Conservation (phyloP, 768 basidiomycete genomes). For the Tubosaeta brunneosetosa region DNA sequence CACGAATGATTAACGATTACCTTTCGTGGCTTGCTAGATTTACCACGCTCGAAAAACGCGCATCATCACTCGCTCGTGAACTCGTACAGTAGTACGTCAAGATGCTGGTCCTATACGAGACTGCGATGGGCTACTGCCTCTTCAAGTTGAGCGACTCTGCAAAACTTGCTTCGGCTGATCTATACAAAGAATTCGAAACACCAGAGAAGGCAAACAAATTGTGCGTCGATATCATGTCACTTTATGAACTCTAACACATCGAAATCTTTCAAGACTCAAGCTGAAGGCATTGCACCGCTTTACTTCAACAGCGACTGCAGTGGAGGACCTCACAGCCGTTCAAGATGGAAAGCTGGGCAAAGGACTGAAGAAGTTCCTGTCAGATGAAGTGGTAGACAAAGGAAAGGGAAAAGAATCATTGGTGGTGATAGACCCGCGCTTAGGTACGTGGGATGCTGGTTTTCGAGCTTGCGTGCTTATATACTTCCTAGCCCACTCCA, state of each 20-base stretch:
- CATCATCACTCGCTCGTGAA: neutral
- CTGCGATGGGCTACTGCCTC: constrained; percentile 93
- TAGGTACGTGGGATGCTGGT: constrained; percentile 55
- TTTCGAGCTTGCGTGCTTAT: constrained; percentile 5
- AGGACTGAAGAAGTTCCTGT: constrained; percentile 88
- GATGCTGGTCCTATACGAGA: constrained; percentile 98
- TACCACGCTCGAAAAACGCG: constrained; percentile 33
- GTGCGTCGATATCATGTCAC: constrained; percentile 46
- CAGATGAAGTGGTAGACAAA: constrained; percentile 81
- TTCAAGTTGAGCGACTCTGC: constrained; percentile 92
- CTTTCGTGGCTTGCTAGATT: constrained; percentile 18
- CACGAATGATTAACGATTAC: constrained; percentile 4
- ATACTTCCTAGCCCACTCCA: constrained; percentile 59
- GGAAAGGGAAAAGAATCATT: constrained; percentile 84
- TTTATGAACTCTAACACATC: constrained; percentile 7
- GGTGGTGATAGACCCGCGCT: constrained; percentile 83
- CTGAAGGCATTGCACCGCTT: constrained; percentile 95
- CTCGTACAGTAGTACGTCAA: constrained; percentile 11
- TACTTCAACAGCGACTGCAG: constrained; percentile 91
- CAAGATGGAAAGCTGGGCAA: constrained; percentile 93
- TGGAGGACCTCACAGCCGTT: constrained; percentile 92
- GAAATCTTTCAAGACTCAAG: constrained; percentile 63
- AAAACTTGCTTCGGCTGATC: constrained; percentile 79
- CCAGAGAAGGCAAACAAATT: constrained; percentile 89
- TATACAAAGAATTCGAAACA: constrained; percentile 90